These are phyloP conservation scores for Epichloe typhina DNA, from an alignment of 2,329 filamentous ascomycete genomes.

Conservation along the genomic window DNA sequence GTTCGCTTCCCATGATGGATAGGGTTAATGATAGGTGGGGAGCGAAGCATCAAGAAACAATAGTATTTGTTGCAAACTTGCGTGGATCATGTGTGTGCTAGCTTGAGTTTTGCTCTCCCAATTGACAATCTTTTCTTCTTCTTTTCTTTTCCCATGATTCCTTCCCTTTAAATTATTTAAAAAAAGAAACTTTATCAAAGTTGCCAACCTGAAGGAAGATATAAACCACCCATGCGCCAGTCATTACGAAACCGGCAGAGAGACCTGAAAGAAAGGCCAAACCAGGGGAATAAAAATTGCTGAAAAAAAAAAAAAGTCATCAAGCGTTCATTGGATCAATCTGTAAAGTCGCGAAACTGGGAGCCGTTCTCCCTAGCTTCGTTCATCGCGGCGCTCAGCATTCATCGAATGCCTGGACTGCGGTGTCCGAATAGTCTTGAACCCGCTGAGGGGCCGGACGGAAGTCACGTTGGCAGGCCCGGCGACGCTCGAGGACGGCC, in stretches of 20 bases:
- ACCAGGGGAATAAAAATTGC: background rate
- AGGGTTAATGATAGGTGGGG: no score
- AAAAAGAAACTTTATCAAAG: no score
- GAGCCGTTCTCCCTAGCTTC: background rate
- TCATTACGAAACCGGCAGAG: no score
- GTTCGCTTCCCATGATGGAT: no score
- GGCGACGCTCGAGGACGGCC: background rate
- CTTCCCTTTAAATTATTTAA: background rate
- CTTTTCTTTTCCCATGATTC: background rate
- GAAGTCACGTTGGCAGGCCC: background rate
- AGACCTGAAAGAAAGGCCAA: no score
- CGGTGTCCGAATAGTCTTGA: background rate
- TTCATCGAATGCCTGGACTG: background rate
- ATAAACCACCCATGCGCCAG: no score
- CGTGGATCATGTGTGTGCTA: background rate
- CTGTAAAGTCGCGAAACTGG: background rate
- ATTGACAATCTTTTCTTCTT: background rate
- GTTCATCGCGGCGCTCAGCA: background rate
- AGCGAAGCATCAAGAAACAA: background rate
- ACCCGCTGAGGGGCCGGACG: background rate
- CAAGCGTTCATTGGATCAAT: background rate
- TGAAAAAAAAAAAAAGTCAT: background rate
- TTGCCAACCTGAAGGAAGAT: no score
- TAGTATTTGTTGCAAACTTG: background rate
- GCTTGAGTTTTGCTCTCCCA: background rate